Evolutionary conservation across 2,329 filamentous ascomycete genomes (phyloP).

Genomic region (Botrytis sinoallii): DNA sequence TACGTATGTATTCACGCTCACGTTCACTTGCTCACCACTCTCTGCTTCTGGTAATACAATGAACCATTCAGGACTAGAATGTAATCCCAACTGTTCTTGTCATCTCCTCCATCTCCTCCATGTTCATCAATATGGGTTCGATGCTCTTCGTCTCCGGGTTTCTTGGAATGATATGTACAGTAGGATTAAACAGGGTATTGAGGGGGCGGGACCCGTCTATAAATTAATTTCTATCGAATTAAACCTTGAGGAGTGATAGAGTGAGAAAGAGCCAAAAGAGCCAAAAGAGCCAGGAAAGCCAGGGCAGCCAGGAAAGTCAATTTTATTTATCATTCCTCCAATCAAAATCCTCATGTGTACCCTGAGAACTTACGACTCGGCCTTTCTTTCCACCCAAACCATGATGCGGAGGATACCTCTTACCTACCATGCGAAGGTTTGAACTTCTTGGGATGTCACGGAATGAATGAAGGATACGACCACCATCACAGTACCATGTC

Average conservation of each 20-base stretch:
- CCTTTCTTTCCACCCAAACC: conserved; percentile 11
- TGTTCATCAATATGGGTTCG: background rate
- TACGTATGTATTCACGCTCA: background rate
- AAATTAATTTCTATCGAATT: background rate
- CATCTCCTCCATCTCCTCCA: background rate
- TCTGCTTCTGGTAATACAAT: background rate
- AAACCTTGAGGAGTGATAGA: background rate
- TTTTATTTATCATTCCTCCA: background rate
- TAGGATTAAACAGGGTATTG: background rate
- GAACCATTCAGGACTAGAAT: background rate
- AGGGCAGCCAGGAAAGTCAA: background rate
- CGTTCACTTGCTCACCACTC: background rate
- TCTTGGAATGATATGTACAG: background rate
- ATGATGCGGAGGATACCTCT: background rate
- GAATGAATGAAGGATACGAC: background rate
- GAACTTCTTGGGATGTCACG: background rate
- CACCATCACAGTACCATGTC: conserved; percentile 6
- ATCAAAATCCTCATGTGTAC: background rate
- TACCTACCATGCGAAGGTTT: background rate
- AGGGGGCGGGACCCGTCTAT: conserved; percentile 2
- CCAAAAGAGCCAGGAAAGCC: background rate
- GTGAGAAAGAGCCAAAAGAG: background rate
- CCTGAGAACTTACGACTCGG: conserved; percentile 3
- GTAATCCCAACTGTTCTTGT: background rate
- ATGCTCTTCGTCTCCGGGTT: background rate